These are phyloP conservation scores for Colletotrichum salicis DNA, from an alignment of 2,329 filamentous ascomycete genomes.

Conservation along the genomic window DNA sequence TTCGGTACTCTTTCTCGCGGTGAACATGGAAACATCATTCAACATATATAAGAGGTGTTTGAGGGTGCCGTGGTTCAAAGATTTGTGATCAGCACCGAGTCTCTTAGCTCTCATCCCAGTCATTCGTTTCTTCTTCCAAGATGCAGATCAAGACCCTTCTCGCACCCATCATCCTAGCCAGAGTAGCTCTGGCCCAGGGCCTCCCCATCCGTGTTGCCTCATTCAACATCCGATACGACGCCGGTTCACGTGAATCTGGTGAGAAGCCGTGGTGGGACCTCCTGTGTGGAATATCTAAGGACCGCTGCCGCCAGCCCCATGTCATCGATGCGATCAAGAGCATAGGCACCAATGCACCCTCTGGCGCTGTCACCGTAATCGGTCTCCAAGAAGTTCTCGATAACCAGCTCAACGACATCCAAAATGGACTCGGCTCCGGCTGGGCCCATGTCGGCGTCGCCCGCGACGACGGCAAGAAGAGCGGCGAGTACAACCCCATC, in stretches of 20 bases:
- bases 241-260: conserved; percentile 57
- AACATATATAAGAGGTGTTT: not conserved
- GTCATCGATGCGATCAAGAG: conserved; percentile 67
- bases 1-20: not conserved
- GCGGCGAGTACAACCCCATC: conserved; percentile 74
- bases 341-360: conserved; percentile 58
- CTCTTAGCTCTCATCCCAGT: not conserved
- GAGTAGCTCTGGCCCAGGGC: conserved; percentile 13
- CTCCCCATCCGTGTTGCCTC: conserved; percentile 66
- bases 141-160: conserved; percentile 30
- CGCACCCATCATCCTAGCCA: conserved; percentile 12
- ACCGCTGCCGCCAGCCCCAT: conserved; percentile 60
- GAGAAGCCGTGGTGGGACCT: conserved; percentile 68
- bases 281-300: conserved; percentile 19
- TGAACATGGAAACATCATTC: no score
- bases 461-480: conserved; percentile 64
- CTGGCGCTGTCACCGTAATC: conserved; percentile 58
- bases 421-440: conserved; percentile 55
- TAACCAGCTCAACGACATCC: conserved; percentile 69
- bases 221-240: conserved; percentile 76
- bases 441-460: conserved; percentile 65
- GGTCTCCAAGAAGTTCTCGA: conserved; percentile 77
- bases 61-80: not conserved
- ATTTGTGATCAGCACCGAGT: not conserved
- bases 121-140: not conserved